Evolutionary conservation across 2,329 filamentous ascomycete genomes (phyloP).

Genomic region (Hypomyces perniciosus): DNA sequence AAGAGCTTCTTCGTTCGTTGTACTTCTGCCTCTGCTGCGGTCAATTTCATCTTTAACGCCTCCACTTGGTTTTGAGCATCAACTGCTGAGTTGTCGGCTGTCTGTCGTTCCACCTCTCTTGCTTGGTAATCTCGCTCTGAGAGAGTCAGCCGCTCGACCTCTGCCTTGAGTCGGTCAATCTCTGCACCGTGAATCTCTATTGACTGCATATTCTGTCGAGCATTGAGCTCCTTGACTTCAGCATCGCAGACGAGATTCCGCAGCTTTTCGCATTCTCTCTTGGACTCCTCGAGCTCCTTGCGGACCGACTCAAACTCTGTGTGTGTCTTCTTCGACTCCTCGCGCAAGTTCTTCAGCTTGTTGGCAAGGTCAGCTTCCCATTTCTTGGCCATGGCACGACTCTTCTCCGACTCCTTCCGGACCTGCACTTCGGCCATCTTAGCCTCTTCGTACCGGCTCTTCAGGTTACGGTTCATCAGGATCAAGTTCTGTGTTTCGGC

Average conservation of each 20-base stretch:
- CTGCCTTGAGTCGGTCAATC: conserved; percentile 51
- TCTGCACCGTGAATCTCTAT: conserved; percentile 57
- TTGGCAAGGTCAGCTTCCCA: conserved; percentile 66
- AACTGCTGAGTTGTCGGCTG: conserved; percentile 51
- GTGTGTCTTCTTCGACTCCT: conserved; percentile 63
- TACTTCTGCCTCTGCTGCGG: conserved; percentile 43
- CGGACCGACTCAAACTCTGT: conserved; percentile 51
- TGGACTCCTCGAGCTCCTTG: conserved; percentile 51
- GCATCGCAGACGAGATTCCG: conserved; percentile 59
- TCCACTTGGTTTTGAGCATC: conserved; percentile 54
- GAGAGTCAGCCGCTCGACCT: conserved; percentile 55
- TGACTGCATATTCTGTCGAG: conserved; percentile 58
- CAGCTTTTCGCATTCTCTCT: conserved; percentile 58
- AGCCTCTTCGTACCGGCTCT: conserved; percentile 65
- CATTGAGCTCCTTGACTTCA: conserved; percentile 61
- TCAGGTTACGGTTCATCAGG: conserved; percentile 67
- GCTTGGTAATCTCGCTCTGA: conserved; percentile 59
- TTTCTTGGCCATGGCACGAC: conserved; percentile 67
- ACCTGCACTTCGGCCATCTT: conserved; percentile 64
- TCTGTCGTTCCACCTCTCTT: conserved; percentile 54
- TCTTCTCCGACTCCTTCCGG: conserved; percentile 66
- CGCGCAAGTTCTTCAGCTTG: conserved; percentile 60
- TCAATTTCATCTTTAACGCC: conserved; percentile 52
- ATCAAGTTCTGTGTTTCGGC: conserved; percentile 78
- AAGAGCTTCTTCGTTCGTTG: conserved; percentile 38